A percentile compares a stretch with the other conserved stretches of the same genome.
These are phyloP conservation scores for Epicoccum sorghinum DNA, from an alignment of 2,329 filamentous ascomycete genomes.

Conservation along the genomic window DNA sequence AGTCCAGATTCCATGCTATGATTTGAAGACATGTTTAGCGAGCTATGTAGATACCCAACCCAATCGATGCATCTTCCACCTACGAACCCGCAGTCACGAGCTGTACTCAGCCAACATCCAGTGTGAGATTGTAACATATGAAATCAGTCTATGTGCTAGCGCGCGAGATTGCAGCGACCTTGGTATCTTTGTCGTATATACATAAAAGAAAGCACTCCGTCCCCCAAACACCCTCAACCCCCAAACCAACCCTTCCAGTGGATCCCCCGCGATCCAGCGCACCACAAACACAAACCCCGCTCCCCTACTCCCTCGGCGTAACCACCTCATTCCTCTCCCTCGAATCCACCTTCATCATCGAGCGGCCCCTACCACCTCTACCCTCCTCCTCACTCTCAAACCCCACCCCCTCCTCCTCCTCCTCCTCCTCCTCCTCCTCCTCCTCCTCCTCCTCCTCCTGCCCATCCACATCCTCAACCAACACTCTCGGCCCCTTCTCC, in stretches of 20 bases:
- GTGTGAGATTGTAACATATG: not conserved
- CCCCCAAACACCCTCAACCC: too few species aligned
- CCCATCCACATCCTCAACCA: constrained; percentile 15
- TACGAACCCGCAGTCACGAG: too few species aligned
- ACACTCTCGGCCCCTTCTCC: not conserved
- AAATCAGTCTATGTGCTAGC: constrained; percentile 6
- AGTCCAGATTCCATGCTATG: too few species aligned
- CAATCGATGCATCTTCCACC: too few species aligned
- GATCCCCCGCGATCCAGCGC: not conserved
- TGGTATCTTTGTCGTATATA: constrained; percentile 13
- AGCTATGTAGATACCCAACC: constrained; percentile 5
- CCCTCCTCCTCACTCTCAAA: not conserved
- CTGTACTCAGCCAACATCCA: not conserved
- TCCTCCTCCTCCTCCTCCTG: not conserved
- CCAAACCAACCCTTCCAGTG: not conserved
- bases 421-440: not conserved
- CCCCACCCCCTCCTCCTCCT: not conserved
- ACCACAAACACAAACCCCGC: too few species aligned
- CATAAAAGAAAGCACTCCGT: not conserved
- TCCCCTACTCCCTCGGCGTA: not conserved
- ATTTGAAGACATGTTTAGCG: not conserved
- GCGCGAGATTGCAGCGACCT: constrained; percentile 9
- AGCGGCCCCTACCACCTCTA: not conserved
- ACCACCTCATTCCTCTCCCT: not conserved
- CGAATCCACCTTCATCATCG: constrained; percentile 6